Evolutionary conservation across 2,329 filamentous ascomycete species (phyloP).

Genomic region (Pseudogymnoascus sp.): DNA sequence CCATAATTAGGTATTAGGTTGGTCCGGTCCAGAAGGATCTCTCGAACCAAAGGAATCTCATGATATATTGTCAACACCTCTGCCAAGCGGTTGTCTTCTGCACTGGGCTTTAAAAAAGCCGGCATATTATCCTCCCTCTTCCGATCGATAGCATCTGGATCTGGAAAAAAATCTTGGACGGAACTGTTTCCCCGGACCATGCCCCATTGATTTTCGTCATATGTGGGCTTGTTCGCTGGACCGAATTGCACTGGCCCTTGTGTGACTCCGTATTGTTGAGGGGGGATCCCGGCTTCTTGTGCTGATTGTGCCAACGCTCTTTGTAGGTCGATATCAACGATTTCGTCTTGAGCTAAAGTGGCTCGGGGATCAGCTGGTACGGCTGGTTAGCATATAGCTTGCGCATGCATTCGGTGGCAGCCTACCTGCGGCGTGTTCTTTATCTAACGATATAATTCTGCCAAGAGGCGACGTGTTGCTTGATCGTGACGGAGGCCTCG

Average conservation of each 20-base stretch:
- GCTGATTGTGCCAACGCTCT: constrained; percentile 52
- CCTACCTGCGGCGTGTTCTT: constrained; percentile 39
- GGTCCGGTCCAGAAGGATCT: constrained; percentile 45
- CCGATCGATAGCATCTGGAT: constrained; percentile 35
- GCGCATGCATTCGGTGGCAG: constrained; percentile 20
- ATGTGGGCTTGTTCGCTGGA: constrained; percentile 50
- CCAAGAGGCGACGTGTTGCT: constrained; percentile 51
- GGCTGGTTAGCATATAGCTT: constrained; percentile 25
- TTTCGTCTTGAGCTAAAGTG: constrained; percentile 23
- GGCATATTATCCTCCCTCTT: constrained; percentile 43
- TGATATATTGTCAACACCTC: constrained; percentile 54
- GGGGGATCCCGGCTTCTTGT: constrained; percentile 42
- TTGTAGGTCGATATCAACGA: constrained; percentile 49
- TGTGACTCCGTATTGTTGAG: constrained; percentile 47
- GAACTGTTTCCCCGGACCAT: constrained; percentile 43
- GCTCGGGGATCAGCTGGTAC: constrained; percentile 33
- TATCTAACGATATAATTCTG: constrained; percentile 45
- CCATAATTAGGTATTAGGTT: constrained; percentile 44
- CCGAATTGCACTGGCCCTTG: constrained; percentile 48
- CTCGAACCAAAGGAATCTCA: constrained; percentile 52
- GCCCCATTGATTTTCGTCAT: constrained; percentile 52
- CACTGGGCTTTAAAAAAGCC: constrained; percentile 47
- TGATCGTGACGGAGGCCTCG: constrained; percentile 56
- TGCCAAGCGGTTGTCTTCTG: constrained; percentile 37
- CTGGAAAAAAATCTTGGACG: constrained; percentile 27